A percentile compares a stretch with the other conserved stretches of the same genome.
Evolutionary conservation across 1,284 basidiomycete species (phyloP).

Genomic region (Cryptococcus sp.): DNA sequence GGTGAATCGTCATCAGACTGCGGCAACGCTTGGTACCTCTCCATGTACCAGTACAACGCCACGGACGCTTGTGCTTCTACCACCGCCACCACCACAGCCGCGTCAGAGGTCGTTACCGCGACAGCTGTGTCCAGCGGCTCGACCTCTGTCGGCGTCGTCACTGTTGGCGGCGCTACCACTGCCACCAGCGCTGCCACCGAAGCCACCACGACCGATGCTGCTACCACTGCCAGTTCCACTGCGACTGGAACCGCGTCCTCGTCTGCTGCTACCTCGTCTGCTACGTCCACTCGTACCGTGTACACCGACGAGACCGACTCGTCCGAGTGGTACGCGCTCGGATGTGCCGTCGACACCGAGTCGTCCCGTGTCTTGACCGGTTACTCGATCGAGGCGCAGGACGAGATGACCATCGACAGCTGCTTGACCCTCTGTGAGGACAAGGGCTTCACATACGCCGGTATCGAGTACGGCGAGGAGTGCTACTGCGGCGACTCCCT

Average conservation of each 20-base stretch:
- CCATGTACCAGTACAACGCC: conserved; percentile 42
- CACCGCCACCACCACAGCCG: conserved; percentile 11
- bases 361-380: conserved; percentile 26
- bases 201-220: conserved; percentile 4
- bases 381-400: conserved; percentile 9
- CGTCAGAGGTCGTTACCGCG: conserved; percentile 7
- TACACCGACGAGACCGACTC: conserved; percentile 24
- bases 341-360: conserved; percentile 41
- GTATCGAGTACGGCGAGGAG: conserved; percentile 48
- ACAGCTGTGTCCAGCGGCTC: conserved; percentile 12
- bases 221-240: conserved; percentile 16
- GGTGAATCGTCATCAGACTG: conserved; percentile 38
- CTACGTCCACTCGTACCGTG: no score
- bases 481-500: conserved; percentile 46
- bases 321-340: conserved; percentile 44
- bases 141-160: conserved; percentile 7
- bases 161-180: conserved; percentile 8
- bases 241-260: conserved; percentile 25
- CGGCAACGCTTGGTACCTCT: conserved; percentile 43
- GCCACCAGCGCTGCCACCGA: conserved; percentile 13
- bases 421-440: conserved; percentile 46
- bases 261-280: conserved; percentile 18
- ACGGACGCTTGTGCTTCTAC: conserved; percentile 19
- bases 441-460: conserved; percentile 46
- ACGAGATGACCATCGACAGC: conserved; percentile 40